These are phyloP conservation scores for Helianthus tuberosus DNA, from an alignment of 129 eudicot genomes.

Conservation along the genomic window DNA sequence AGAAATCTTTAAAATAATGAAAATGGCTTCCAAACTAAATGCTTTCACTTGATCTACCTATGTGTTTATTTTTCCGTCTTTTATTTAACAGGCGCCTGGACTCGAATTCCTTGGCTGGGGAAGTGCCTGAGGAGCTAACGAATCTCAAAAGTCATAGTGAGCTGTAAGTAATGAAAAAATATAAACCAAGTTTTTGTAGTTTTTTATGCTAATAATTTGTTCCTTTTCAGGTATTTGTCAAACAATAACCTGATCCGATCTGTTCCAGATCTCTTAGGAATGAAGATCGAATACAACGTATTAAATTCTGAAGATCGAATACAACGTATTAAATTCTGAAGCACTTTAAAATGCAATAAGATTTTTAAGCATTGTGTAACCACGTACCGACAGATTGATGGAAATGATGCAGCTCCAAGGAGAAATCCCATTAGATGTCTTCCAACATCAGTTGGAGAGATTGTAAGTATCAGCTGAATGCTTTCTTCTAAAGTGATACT, in stretches of 20 bases:
- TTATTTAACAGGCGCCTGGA: constrained; percentile 67
- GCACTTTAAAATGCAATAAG: not conserved
- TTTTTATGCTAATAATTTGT: not conserved
- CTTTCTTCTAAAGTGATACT: no score
- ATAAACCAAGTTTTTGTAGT: not conserved
- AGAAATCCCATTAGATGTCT: no score
- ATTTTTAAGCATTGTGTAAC: not conserved
- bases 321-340: not conserved
- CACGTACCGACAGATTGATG: constrained; percentile 52
- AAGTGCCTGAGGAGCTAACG: constrained; percentile 56
- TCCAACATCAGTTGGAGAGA: no score
- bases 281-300: no score
- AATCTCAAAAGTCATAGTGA: constrained; percentile 52
- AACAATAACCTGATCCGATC: no score
- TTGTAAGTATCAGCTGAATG: no score
- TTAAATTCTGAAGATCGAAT: no score
- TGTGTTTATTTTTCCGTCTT: constrained; percentile 5
- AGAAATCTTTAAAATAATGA: not conserved
- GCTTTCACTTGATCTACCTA: not conserved
- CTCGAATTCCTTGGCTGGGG: no score
- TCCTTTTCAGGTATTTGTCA: no score
- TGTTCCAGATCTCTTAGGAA: no score
- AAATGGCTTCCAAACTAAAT: not conserved
- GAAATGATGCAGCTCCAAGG: no score
- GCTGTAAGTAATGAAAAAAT: constrained; percentile 54